Conservation (phyloP, 208 protist species). For the Balamuthia mandrillaris region DNA sequence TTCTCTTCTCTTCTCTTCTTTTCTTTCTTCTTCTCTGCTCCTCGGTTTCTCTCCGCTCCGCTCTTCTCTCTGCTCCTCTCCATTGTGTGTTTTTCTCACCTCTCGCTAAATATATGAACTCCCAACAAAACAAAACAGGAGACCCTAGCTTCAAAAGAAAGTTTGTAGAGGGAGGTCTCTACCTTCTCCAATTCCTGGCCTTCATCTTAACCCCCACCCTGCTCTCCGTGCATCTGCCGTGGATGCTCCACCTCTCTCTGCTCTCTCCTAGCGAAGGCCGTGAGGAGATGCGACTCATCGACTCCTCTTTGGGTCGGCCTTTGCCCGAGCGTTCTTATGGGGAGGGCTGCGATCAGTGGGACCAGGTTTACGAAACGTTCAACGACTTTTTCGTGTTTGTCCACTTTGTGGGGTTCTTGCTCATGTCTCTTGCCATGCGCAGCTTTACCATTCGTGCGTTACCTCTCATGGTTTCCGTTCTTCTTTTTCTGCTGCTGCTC, state of each 20-base stretch:
- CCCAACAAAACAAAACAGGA: too few species aligned
- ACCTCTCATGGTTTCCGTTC: not conserved
- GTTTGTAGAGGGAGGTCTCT: too few species aligned
- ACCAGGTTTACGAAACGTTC: slow-evolving; percentile 9
- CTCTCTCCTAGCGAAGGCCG: slow-evolving; percentile 1
- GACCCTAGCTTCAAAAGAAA: too few species aligned
- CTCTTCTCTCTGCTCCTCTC: too few species aligned
- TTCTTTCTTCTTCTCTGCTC: too few species aligned
- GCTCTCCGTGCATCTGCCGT: not conserved
- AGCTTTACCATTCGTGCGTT: not conserved
- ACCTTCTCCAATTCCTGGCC: slow-evolving; percentile 15
- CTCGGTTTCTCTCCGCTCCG: too few species aligned
- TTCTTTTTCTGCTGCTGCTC: not conserved
- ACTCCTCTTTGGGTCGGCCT: not conserved
- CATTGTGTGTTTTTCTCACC: too few species aligned
- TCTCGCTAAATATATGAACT: too few species aligned
- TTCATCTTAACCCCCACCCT: not conserved
- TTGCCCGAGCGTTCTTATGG: slow-evolving; percentile 12
- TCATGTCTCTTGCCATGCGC: slow-evolving; percentile 13
- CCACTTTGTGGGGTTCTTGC: slow-evolving; percentile 13
- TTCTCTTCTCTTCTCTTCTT: too few species aligned
- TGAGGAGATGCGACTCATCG: not conserved
- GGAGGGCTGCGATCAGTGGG: not conserved
- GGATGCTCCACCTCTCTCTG: not conserved
- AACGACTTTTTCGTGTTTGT: slow-evolving; percentile 36